Evolutionary conservation across 2,329 filamentous ascomycete genomes (phyloP), one percentile per base, ranked within the genome.

Genomic region (Verticillium nubilum): DNA sequence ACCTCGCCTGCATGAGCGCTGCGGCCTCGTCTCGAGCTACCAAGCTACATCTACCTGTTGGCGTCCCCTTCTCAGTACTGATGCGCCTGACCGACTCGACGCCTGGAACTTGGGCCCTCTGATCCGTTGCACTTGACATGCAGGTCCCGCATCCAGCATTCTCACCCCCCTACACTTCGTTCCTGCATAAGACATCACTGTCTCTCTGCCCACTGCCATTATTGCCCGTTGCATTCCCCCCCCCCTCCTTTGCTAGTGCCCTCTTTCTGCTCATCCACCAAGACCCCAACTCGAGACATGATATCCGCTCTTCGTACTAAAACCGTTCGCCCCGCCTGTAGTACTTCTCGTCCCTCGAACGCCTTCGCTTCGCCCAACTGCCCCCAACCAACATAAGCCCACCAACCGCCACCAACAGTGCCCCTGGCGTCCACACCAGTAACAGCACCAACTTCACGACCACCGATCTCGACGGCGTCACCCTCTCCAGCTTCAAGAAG

Each of bases 271-370:
- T 37, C 33, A 13, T 37, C 15, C 33, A 17, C n/a, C n/a, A n/a
- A 37, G 33, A 37, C 33, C 15, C 15, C 15, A 5, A 15, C 19
- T 23, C 37, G n/a, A 47, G 37, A 47, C 59, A 61, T 19, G n/a
- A 23, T 25, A 19, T 25, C 10, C 12, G 37, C 9, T 47, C 37
- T 19, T 47, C 19, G 26, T 63, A 56, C 62, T 64, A 63, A 64
- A 59, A 59, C 53, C 25, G 35, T 62, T 60, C 56, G 29, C 58
- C 59, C 58, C 56, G 60, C 57, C 57, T 61, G 47, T 71, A 91
- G 84, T 91, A 89, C 75, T 91, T 91, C 75, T 90, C 88, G 31
- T 87, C 85, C 7, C 79, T 89, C 63, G 89, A 92, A 73, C 83
- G 88, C 60, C 79, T 90, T 60, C 84, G 85, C 66, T 85, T 91